A percentile compares a stretch with the other conserved stretches of the same genome.
Conservation (phyloP, 2,329 filamentous ascomycete genomes). For the Mariannaea elegans region DNA sequence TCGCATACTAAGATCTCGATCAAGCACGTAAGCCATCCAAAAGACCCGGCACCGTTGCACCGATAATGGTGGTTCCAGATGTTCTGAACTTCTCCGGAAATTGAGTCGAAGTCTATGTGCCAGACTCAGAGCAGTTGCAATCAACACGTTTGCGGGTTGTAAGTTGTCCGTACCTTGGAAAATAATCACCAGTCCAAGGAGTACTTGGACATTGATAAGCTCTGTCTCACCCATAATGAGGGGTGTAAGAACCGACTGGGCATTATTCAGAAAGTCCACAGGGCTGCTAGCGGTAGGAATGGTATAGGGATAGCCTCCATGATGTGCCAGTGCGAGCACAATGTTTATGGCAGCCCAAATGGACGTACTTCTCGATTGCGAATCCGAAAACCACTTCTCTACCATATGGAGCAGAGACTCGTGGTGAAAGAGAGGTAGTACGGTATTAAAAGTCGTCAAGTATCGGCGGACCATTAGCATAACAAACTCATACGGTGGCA, state of each 20-base stretch:
- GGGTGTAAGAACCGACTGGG: slow-evolving; percentile 16
- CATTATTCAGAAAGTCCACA: slow-evolving; percentile 14
- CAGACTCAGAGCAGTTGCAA: slow-evolving; percentile 24
- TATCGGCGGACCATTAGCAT: not conserved
- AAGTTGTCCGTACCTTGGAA: slow-evolving; percentile 13
- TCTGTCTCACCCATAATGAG: slow-evolving; percentile 4
- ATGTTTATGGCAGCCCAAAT: slow-evolving; percentile 29
- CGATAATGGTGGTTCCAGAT: not conserved
- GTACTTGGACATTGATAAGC: slow-evolving; percentile 18
- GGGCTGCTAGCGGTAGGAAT: not conserved
- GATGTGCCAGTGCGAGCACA: slow-evolving; percentile 19
- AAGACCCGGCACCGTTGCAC: slow-evolving; percentile 20
- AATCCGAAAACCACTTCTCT: slow-evolving; percentile 14
- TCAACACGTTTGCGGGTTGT: slow-evolving; percentile 10
- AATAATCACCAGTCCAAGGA: slow-evolving; percentile 22
- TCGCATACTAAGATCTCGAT: slow-evolving; percentile 19
- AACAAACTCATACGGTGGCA: not conserved
- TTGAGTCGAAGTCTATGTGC: slow-evolving; percentile 19
- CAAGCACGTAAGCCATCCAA: slow-evolving; percentile 29
- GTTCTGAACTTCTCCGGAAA: not conserved
- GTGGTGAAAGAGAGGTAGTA: slow-evolving; percentile 24
- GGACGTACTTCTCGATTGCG: not conserved
- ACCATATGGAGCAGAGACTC: not conserved
- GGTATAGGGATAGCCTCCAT: too few relatives aligned
- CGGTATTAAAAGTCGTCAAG: slow-evolving; percentile 13